Base-by-base conservation (phyloP, 108 stramenopile species). In the Nitzschia sp. region DNA sequence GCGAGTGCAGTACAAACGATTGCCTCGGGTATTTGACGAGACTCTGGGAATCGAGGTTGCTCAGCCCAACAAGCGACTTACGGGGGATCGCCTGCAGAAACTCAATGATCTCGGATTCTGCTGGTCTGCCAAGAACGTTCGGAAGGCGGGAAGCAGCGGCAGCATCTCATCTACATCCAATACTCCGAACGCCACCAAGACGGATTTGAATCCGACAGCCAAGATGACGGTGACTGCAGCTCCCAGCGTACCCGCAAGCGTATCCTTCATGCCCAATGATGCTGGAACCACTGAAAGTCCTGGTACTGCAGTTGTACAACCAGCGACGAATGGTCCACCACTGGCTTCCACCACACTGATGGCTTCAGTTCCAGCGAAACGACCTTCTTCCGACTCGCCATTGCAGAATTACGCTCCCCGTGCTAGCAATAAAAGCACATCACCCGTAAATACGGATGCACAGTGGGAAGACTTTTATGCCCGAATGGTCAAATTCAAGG, bases 41-140 rank as follows among this genome's bases (percentile, higher is more conserved):
- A 6, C n/a, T 29, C 25, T 50, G 13, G 66, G 59, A 16, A 48
- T 16, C 3, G 76, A 83, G 31, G 53, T 57, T 28, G 38, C 73
- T 35, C 29, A 45, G 17, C 72, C 70, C 44, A 84, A 82, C 73
- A 70, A 80, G 33, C 78, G 79, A 26, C 64, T 88, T 17, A 79
- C 77, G 29, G 58, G 68, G 6, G 85, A 84, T 52, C 83, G 88
- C 15, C 35, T 84, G n/a, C 72, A 65, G 25, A 77, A 74, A 50
- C 75, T 89, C 3, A 50, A 64, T 45, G 50, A 36, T 16, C 75
- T 86, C 44, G 84, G 77, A n/a, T 89, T 89, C 63, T 69, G 52
- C 21, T 84, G 83, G 83, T 53, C 57, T 30, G 82, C 78, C 27
- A 82, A 82, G 54, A 52, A 71, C 50, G 21, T 66, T 3, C 69